phyloP scores from a whole-genome alignment of 257 asterid genomes.

The Solanum habrochaites region DNA sequence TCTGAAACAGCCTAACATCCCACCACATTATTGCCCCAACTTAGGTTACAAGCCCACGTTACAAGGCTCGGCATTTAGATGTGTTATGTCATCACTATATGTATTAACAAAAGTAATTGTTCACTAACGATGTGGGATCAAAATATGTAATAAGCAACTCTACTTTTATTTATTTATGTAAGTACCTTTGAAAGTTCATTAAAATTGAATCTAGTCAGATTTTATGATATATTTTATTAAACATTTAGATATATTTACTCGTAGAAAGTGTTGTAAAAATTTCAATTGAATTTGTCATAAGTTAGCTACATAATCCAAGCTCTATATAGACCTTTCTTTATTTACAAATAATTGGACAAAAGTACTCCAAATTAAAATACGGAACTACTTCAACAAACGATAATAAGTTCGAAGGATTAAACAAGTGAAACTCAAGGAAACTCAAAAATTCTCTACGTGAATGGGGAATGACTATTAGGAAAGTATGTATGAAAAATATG shows the following conservation, averaged over 20 bases:
- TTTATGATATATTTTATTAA: too few relatives aligned
- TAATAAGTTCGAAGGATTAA: neutral
- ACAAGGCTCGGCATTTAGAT: neutral
- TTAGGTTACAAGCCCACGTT: neutral
- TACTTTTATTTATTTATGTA: too few relatives aligned
- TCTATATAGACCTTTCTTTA: neutral
- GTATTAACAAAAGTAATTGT: neutral
- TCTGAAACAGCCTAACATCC: neutral
- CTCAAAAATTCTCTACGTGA: neutral
- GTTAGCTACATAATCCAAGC: too few relatives aligned
- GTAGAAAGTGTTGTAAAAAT: too few relatives aligned
- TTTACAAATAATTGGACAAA: neutral
- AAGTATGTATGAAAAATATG: neutral
- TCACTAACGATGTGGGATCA: neutral
- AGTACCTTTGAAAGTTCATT: neutral
- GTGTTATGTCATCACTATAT: neutral
- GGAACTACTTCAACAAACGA: too few relatives aligned
- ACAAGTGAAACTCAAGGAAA: neutral
- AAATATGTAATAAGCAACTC: neutral
- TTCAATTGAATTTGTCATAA: too few relatives aligned
- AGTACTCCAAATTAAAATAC: neutral
- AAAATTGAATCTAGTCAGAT: neutral
- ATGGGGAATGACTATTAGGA: too few relatives aligned
- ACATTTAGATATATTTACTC: too few relatives aligned
- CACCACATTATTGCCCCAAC: neutral